Evolutionary conservation across 441 rosid species (phyloP).

Genomic region (Heliophila coronopifolia): DNA sequence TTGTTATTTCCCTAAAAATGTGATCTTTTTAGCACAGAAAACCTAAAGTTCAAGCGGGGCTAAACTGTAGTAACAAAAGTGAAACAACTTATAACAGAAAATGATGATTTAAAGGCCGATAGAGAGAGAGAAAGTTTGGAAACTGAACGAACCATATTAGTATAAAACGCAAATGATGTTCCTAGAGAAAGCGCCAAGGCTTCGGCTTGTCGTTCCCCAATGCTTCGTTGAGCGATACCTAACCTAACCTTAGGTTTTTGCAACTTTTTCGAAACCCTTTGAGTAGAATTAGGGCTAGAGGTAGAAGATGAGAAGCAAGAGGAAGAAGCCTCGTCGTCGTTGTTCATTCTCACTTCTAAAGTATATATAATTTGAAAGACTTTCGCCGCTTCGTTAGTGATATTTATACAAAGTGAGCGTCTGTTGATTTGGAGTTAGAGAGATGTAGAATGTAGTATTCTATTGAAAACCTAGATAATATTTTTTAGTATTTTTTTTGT

Average conservation of each 20-base stretch:
- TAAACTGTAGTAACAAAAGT: slow-evolving; percentile 18
- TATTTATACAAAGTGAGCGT: no score
- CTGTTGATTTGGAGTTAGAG: no score
- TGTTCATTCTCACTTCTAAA: slow-evolving; percentile 29
- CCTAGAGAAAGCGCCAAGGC: slow-evolving; percentile 82
- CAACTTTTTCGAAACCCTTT: slow-evolving; percentile 35
- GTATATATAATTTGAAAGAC: no score
- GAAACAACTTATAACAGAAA: slow-evolving; percentile 15
- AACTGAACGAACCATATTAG: slow-evolving; percentile 62
- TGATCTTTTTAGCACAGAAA: not conserved
- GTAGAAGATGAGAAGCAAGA: slow-evolving; percentile 36
- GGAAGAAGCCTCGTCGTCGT: slow-evolving; percentile 21
- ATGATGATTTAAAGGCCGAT: not conserved
- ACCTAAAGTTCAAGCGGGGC: not conserved
- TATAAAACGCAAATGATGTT: slow-evolving; percentile 84
- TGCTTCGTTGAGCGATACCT: slow-evolving; percentile 34
- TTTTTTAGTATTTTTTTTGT: no score
- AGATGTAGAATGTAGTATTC: no score
- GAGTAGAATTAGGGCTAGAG: slow-evolving; percentile 25
- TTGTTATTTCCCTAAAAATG: not conserved
- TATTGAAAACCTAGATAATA: no score
- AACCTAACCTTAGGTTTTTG: slow-evolving; percentile 38
- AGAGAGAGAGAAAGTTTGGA: slow-evolving; percentile 7
- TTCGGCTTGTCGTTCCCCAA: slow-evolving; percentile 41
- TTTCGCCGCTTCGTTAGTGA: no score